Evolutionary conservation across 257 asterid genomes (phyloP).

Genomic region (Solanum dulcamara): DNA sequence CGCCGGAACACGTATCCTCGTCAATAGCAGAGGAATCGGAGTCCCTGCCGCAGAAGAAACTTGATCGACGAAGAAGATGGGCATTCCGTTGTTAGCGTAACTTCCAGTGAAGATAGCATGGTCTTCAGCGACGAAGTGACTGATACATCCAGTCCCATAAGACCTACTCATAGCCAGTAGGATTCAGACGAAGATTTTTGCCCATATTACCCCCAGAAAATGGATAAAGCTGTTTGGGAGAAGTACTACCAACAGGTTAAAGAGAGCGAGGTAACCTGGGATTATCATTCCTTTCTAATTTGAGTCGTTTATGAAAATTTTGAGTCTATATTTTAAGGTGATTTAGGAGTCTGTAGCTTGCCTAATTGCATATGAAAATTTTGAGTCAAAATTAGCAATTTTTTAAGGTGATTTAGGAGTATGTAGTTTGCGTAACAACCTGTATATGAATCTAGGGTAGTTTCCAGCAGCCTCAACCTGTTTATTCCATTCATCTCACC

Average conservation of each 20-base stretch:
- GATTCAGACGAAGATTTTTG: neutral
- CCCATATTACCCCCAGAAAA: neutral
- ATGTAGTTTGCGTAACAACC: neutral
- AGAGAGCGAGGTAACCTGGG: neutral
- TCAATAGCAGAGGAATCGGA: neutral
- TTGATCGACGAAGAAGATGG: neutral
- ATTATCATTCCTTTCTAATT: neutral
- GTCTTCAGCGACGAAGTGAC: neutral
- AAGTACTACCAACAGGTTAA: neutral
- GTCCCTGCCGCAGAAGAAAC: neutral
- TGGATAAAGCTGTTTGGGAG: neutral
- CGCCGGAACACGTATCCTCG: neutral
- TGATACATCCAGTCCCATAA: neutral
- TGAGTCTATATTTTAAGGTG: neutral
- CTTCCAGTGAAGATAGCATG: neutral
- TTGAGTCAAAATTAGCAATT: neutral
- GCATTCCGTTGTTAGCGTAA: neutral
- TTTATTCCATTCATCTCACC: neutral
- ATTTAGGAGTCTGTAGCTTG: neutral
- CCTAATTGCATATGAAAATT: neutral
- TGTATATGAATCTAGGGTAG: neutral
- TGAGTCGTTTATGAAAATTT: neutral
- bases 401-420: neutral
- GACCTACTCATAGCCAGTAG: neutral
- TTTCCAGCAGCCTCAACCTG: neutral